Conservation (phyloP, 768 basidiomycete species). For the Brasilioporus rufonigricans region DNA sequence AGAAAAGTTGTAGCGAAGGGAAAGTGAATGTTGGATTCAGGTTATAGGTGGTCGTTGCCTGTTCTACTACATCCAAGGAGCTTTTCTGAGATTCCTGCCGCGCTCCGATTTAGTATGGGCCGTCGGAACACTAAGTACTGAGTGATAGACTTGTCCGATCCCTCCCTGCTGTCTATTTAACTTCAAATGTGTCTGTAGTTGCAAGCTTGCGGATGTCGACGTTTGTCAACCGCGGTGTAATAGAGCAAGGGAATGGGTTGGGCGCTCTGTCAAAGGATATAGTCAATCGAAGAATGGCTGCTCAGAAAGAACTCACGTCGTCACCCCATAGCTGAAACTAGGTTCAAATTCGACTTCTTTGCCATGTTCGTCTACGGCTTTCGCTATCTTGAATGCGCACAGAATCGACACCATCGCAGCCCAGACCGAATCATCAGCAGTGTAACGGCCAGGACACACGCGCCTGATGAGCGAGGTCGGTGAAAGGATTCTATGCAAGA, state of each 20-base stretch:
- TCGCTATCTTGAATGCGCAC: conserved; percentile 25
- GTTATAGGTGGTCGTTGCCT: too few relatives aligned
- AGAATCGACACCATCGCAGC: conserved; percentile 27
- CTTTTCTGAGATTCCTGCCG: too few relatives aligned
- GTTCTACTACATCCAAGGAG: too few relatives aligned
- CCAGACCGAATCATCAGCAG: conserved; percentile 34
- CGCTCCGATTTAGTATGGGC: too few relatives aligned
- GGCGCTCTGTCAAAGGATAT: background rate
- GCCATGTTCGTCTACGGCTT: conserved; percentile 24
- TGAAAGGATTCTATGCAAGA: background rate
- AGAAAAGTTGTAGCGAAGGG: too few relatives aligned
- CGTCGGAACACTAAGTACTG: too few relatives aligned
- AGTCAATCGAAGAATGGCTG: background rate
- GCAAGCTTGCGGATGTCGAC: background rate
- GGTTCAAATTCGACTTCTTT: conserved; percentile 21
- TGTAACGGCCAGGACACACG: conserved; percentile 31
- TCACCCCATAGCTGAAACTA: conserved; percentile 28
- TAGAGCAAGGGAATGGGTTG: background rate
- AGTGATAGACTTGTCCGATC: too few relatives aligned
- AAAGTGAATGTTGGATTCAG: too few relatives aligned
- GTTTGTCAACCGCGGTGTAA: background rate
- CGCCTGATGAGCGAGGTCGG: conserved; percentile 15
- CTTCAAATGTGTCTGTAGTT: too few relatives aligned
- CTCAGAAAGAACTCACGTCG: background rate
- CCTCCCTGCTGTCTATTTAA: too few relatives aligned